These are phyloP conservation scores for Eutypa lata DNA, from an alignment of 2,329 filamentous ascomycete genomes.

Conservation along the genomic window DNA sequence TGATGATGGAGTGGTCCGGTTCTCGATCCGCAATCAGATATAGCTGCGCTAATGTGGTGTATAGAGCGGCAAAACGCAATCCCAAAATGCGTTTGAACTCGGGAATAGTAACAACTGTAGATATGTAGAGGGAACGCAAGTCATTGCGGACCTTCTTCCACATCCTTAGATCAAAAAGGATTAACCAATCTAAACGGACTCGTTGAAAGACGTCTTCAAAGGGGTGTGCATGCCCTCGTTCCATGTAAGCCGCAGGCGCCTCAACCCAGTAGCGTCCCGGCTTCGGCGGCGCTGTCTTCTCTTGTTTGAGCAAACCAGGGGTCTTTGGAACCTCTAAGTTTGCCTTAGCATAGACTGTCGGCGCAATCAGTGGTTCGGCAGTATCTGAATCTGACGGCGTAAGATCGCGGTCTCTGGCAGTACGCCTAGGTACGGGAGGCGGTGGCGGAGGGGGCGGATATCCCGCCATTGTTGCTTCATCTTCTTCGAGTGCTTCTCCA, in stretches of 20 bases:
- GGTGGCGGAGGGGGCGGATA: conserved; percentile 68
- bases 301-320: conserved; percentile 49
- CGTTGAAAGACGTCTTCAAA: conserved; percentile 88
- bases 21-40: conserved; percentile 96
- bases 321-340: conserved; percentile 79
- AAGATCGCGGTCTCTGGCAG: conserved; percentile 53
- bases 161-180: conserved; percentile 89
- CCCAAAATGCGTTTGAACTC: conserved; percentile 94
- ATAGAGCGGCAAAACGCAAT: conserved; percentile 89
- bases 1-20: conserved; percentile 97
- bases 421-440: conserved; percentile 45
- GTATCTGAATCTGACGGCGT: conserved; percentile 73
- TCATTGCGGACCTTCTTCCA: conserved; percentile 96
- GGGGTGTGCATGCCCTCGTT: conserved; percentile 59
- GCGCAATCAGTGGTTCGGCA: conserved; percentile 62
- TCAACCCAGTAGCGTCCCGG: conserved; percentile 84
- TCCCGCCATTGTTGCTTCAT: conserved; percentile 74
- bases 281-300: conserved; percentile 50
- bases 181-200: conserved; percentile 88
- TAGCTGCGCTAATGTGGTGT: conserved; percentile 88
- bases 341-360: conserved; percentile 59
- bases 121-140: conserved; percentile 90
- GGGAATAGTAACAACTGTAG: conserved; percentile 90
- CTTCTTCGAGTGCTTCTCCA: conserved; percentile 69
- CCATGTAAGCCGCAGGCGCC: conserved; percentile 67